Base-by-base conservation (phyloP, 768 basidiomycete species). In the Tubosaeta sp. region DNA sequence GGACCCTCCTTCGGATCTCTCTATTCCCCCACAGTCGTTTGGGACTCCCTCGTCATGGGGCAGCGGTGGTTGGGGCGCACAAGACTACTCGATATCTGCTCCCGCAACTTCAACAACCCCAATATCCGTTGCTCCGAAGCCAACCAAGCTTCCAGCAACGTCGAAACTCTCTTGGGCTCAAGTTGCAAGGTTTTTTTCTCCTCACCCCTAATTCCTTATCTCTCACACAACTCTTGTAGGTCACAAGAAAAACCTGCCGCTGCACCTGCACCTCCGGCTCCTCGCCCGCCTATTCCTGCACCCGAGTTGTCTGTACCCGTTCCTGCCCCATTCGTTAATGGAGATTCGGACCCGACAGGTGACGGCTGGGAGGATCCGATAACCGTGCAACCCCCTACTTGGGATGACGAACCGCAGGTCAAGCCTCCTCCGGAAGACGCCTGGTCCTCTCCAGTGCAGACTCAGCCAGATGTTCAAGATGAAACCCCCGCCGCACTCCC, bases 151-250 rank as follows among this genome's bases (percentile, higher is more conserved):
- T 11, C 86, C 88, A 39, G 82, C 85, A 27, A 86, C 80, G 12
- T 83, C 86, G 8, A 89, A 90, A 72, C 69, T 88, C 54, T 91
- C 90, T 33, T 92, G 89, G 89, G 90, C 90, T 8, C 86, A 92
- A 62, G 76, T 92, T 65, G 89, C 90, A 56, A 76, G 84, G 88
- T 51, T 32, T 26, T 50, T 34, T 53, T 41, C 13, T 16, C 39
- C 22, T n/a, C 29, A 39, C 11, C 16, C 5, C 16, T 7, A 5
- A 29, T 25, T 13, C n/a, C 16, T 29, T n/a, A 11, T 42, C 51
- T 59, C 52, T 58, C 38, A 52, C 29, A 1, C 11, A n/a, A 25
- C 26, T 31, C 46, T 43, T 22, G 25, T 55, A 88, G 85, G 49
- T 78, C 79, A 22, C 83, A 86, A 59, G 85, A 88, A 65, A 89